Conservation (phyloP, 2,329 filamentous ascomycete genomes). For the Trichoderma afroharzianum region DNA sequence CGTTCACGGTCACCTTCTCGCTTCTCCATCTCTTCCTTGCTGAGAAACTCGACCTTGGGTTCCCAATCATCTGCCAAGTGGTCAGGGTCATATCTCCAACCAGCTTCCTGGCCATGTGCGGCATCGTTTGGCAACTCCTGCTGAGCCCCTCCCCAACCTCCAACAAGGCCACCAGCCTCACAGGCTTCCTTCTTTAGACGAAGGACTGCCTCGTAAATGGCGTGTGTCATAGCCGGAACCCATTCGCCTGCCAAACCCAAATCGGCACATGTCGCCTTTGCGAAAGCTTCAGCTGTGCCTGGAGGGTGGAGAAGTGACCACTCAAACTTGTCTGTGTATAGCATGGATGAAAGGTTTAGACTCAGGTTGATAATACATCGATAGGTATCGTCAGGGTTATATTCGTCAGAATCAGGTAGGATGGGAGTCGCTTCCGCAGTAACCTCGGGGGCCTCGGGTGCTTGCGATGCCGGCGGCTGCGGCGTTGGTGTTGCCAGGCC, state of each 20-base stretch:
- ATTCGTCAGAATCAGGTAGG: slow-evolving; percentile 60
- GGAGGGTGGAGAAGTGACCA: slow-evolving; percentile 93
- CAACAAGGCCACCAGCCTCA: slow-evolving; percentile 83
- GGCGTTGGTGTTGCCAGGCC: slow-evolving; percentile 51
- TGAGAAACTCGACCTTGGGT: slow-evolving; percentile 74
- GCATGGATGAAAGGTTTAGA: slow-evolving; percentile 83
- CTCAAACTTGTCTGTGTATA: slow-evolving; percentile 97
- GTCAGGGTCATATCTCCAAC: slow-evolving; percentile 94
- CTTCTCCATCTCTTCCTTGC: slow-evolving; percentile 96
- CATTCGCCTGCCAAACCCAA: slow-evolving; percentile 87
- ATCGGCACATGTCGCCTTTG: slow-evolving; percentile 88
- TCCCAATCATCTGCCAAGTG: slow-evolving; percentile 82
- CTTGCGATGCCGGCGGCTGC: slow-evolving; percentile 33
- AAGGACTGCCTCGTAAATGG: slow-evolving; percentile 92
- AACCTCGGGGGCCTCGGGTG: slow-evolving; percentile 51
- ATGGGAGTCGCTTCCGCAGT: slow-evolving; percentile 67
- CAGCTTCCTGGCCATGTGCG: slow-evolving; percentile 74
- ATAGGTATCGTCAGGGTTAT: slow-evolving; percentile 91
- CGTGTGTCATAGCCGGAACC: slow-evolving; percentile 90
- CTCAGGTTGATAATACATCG: slow-evolving; percentile 87
- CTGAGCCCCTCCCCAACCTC: slow-evolving; percentile 58
- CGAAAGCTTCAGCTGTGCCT: slow-evolving; percentile 88
- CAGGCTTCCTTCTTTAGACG: slow-evolving; percentile 94
- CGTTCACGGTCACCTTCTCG: slow-evolving; percentile 90
- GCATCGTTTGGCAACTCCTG: slow-evolving; percentile 84